A percentile compares a stretch with the other conserved stretches of the same genome.
phyloP scores from a whole-genome alignment of 208 protist genomes.

The Balamuthia mandrillaris region DNA sequence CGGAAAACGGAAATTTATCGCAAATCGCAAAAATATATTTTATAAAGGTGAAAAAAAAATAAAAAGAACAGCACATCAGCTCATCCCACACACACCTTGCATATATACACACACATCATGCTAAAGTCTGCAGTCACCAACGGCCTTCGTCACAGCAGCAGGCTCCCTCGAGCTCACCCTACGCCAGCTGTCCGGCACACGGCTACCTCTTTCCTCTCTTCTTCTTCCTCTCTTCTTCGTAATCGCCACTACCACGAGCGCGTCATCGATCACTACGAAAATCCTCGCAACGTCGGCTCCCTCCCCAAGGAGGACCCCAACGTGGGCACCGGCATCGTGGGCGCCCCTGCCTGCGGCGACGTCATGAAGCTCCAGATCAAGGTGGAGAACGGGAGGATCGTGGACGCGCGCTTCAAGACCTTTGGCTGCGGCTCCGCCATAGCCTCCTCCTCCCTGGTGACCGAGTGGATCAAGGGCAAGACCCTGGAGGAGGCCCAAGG shows the following conservation, averaged over 20 bases:
- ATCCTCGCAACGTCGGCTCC: slow-evolving; percentile 96
- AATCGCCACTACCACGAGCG: slow-evolving; percentile 83
- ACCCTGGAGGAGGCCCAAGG: slow-evolving; percentile 90
- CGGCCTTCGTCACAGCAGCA: too few relatives aligned
- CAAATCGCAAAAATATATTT: too few relatives aligned
- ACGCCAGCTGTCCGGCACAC: too few relatives aligned
- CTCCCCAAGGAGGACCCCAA: slow-evolving; percentile 88
- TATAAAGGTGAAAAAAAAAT: too few relatives aligned
- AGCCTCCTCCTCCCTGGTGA: slow-evolving; percentile 93
- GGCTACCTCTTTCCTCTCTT: too few relatives aligned
- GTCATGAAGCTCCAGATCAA: slow-evolving; percentile 22
- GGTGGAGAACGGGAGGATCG: slow-evolving; percentile 67
- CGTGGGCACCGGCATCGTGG: slow-evolving; percentile 93
- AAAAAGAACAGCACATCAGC: too few relatives aligned
- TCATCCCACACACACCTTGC: too few relatives aligned
- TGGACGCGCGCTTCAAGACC: slow-evolving; percentile 95
- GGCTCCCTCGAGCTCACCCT: too few relatives aligned
- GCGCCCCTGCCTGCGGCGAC: slow-evolving; percentile 18
- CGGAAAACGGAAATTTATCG: too few relatives aligned
- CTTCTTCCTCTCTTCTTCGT: background rate
- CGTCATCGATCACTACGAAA: slow-evolving; percentile 98
- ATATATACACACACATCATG: too few relatives aligned
- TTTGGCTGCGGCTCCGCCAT: slow-evolving; percentile 99
- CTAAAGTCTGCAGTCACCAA: too few relatives aligned
- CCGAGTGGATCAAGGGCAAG: slow-evolving; percentile 95